phyloP scores from a whole-genome alignment of 2,329 filamentous ascomycete genomes.

The Botrytis byssoidea region DNA sequence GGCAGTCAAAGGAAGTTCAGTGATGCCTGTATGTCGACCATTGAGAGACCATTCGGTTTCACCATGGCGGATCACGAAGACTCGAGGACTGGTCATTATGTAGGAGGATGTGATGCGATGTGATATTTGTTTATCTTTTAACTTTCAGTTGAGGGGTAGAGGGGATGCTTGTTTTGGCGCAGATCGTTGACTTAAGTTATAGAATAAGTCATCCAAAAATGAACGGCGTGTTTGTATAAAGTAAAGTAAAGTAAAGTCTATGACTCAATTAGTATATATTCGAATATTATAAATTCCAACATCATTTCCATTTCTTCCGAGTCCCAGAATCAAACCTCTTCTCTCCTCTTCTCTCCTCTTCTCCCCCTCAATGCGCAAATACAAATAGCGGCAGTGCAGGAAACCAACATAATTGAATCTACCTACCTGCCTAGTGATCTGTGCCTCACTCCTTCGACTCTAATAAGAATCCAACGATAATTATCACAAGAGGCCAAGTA shows the following conservation, averaged over 20 bases:
- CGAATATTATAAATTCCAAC: background rate
- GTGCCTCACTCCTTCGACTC: background rate
- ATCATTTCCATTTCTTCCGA: background rate
- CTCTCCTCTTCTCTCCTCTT: background rate
- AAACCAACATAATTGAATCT: background rate
- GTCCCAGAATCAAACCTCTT: background rate
- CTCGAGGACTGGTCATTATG: slow-evolving; percentile 57
- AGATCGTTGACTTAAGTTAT: background rate
- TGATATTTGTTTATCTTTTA: background rate
- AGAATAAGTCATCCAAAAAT: background rate
- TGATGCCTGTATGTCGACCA: slow-evolving; percentile 77
- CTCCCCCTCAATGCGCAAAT: background rate
- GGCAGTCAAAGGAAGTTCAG: slow-evolving; percentile 81
- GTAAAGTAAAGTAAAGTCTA: background rate
- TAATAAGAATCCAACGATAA: background rate
- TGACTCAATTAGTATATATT: background rate
- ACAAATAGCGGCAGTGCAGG: background rate
- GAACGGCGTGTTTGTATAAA: background rate
- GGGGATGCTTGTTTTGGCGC: background rate
- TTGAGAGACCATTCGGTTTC: slow-evolving; percentile 94
- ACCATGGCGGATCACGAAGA: slow-evolving; percentile 84
- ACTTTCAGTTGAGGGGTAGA: background rate
- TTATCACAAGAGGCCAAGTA: background rate
- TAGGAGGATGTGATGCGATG: background rate
- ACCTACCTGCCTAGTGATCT: background rate